phyloP scores from a whole-genome alignment of 2,329 filamentous ascomycete species.

The Pyrenophora teres region DNA sequence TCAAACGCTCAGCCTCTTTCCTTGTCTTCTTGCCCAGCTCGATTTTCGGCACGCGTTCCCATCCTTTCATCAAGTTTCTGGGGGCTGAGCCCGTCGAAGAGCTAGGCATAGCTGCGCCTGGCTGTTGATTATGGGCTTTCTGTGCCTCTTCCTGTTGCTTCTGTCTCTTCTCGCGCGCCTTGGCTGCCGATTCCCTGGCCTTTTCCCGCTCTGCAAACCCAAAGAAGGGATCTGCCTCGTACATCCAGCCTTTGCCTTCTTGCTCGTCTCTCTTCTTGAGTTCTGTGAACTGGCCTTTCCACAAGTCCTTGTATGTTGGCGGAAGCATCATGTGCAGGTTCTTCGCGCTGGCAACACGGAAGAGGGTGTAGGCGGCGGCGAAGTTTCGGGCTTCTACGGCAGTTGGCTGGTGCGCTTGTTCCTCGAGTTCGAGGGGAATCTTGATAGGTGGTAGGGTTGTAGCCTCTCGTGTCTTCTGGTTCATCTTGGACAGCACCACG shows the following conservation, averaged over 20 bases:
- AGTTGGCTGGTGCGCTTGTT: slow-evolving; percentile 75
- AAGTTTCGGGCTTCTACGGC: slow-evolving; percentile 92
- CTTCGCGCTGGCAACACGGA: slow-evolving; percentile 91
- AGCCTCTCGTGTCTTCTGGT: slow-evolving; percentile 81
- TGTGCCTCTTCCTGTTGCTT: slow-evolving; percentile 61
- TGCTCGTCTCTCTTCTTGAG: slow-evolving; percentile 81
- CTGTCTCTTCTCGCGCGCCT: slow-evolving; percentile 71
- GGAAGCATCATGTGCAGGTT: slow-evolving; percentile 95
- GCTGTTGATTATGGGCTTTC: slow-evolving; percentile 63
- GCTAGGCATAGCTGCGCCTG: slow-evolving; percentile 37
- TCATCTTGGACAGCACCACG: slow-evolving; percentile 73
- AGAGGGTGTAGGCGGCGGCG: slow-evolving; percentile 88
- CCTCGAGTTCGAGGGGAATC: slow-evolving; percentile 74
- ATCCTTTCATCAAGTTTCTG: slow-evolving; percentile 67
- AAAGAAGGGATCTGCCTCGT: slow-evolving; percentile 92
- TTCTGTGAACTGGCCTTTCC: slow-evolving; percentile 84
- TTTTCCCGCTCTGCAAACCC: slow-evolving; percentile 79
- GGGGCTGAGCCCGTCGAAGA: slow-evolving; percentile 33
- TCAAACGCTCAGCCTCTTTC: slow-evolving; percentile 75
- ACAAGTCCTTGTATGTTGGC: slow-evolving; percentile 84
- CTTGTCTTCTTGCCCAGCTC: slow-evolving; percentile 88
- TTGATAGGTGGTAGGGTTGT: slow-evolving; percentile 79
- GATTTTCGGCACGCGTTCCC: slow-evolving; percentile 84
- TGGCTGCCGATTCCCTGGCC: slow-evolving; percentile 74
- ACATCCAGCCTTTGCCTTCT: slow-evolving; percentile 82